These are phyloP conservation scores for Apophysomyces sp. DNA, from an alignment of 371 early-diverging fungal species.

Conservation along the genomic window DNA sequence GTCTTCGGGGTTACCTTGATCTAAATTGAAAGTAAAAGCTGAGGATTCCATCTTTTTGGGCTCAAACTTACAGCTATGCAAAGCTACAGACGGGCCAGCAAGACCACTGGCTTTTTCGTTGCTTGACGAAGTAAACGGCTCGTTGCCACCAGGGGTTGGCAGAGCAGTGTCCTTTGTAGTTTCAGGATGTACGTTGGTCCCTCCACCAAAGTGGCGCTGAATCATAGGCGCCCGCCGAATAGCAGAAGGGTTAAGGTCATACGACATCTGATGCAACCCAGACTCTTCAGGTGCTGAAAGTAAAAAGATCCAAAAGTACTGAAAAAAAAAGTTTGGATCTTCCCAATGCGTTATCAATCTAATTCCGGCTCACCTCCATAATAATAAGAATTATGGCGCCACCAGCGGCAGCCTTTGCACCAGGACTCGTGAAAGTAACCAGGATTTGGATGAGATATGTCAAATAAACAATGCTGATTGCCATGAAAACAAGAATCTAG, in stretches of 20 bases:
- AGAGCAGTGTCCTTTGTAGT: conserved; percentile 10
- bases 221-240: conserved; percentile 13
- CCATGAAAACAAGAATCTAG: conserved; percentile 57
- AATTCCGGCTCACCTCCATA: conserved; percentile 45
- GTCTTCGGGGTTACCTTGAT: conserved; percentile 85
- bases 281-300: conserved; percentile 74
- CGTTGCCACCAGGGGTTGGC: conserved; percentile 6
- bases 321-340: conserved; percentile 2
- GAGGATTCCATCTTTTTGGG: too few species aligned
- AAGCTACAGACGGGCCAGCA: conserved; percentile 24
- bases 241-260: conserved; percentile 31
- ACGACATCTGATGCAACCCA: conserved; percentile 45
- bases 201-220: conserved; percentile 12
- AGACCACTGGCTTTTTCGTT: not conserved
- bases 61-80: conserved; percentile 33
- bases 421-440: conserved; percentile 1
- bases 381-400: conserved; percentile 65
- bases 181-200: conserved; percentile 2
- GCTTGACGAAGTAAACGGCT: not conserved
- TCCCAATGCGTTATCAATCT: not conserved
- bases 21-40: conserved; percentile 23
- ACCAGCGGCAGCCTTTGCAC: conserved; percentile 47
- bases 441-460: conserved; percentile 37
- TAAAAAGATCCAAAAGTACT: conserved; percentile 72
- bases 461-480: conserved; percentile 53